Evolutionary conservation across 2,329 filamentous ascomycete genomes (phyloP).

Genomic region (Colletotrichum eleusines): DNA sequence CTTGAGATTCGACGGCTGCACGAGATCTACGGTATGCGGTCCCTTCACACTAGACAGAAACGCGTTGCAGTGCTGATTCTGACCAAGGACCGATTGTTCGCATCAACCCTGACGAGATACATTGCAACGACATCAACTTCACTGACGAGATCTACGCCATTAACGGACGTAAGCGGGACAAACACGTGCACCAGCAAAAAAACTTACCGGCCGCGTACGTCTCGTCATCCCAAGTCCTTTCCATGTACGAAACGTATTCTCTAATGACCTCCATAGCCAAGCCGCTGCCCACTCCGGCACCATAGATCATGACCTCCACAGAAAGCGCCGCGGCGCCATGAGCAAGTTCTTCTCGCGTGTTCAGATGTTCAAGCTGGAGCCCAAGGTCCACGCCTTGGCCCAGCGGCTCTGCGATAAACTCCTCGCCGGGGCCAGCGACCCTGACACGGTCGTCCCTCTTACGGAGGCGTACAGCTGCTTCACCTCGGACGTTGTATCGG

Average conservation of each 20-base stretch:
- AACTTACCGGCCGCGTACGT: conserved; percentile 6
- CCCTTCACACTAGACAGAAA: background rate
- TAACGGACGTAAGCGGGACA: conserved; percentile 28
- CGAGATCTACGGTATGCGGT: conserved; percentile 45
- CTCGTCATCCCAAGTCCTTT: too few species aligned
- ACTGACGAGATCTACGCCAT: conserved; percentile 53
- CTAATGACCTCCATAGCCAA: background rate
- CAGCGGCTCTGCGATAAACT: conserved; percentile 30
- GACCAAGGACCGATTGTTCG: conserved; percentile 52
- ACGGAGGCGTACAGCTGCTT: conserved; percentile 54
- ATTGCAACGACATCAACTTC: conserved; percentile 52
- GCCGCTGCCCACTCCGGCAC: conserved; percentile 43
- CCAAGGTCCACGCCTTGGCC: conserved; percentile 1
- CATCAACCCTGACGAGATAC: conserved; percentile 55
- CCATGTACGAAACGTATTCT: too few species aligned
- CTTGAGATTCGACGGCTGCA: conserved; percentile 46
- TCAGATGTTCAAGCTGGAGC: conserved; percentile 25
- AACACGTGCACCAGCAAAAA: conserved; percentile 11
- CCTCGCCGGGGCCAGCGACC: conserved; percentile 39
- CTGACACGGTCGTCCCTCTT: conserved; percentile 47
- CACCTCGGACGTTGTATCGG: conserved; percentile 52
- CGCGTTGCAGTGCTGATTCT: background rate
- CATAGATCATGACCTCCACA: conserved; percentile 51
- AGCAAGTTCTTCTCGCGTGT: conserved; percentile 51
- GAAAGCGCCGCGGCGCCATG: conserved; percentile 47